These are phyloP conservation scores for Magnusiomyces suaveolens DNA, from an alignment of 1,139 yeast genomes.

Conservation along the genomic window DNA sequence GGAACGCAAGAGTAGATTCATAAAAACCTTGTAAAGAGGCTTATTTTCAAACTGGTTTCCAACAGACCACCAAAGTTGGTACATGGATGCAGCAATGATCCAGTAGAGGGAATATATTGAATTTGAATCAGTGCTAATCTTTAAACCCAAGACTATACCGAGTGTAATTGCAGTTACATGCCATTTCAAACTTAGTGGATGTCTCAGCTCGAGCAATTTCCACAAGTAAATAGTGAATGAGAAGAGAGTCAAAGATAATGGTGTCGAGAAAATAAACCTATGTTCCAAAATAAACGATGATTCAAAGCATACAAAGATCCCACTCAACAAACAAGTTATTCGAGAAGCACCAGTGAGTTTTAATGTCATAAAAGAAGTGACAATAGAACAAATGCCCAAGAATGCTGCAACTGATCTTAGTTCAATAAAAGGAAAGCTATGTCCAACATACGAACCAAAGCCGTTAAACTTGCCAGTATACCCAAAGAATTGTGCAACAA, in stretches of 20 bases:
- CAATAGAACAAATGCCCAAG: constrained; percentile 40
- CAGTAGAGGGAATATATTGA: constrained; percentile 48
- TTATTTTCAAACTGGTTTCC: constrained; percentile 43
- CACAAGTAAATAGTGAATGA: constrained; percentile 39
- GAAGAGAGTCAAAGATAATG: constrained; percentile 42
- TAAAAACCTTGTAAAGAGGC: constrained; percentile 32
- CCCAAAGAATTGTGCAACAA: constrained; percentile 36
- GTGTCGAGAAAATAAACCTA: constrained; percentile 42
- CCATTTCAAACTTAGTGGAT: constrained; percentile 41
- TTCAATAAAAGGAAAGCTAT: constrained; percentile 34
- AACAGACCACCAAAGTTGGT: constrained; percentile 46
- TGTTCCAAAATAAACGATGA: constrained; percentile 46
- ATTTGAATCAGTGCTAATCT: constrained; percentile 43
- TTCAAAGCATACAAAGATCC: constrained; percentile 43
- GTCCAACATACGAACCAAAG: constrained; percentile 29
- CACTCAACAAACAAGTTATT: constrained; percentile 38
- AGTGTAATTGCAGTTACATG: constrained; percentile 34
- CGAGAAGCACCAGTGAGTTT: constrained; percentile 41
- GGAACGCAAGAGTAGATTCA: constrained; percentile 25
- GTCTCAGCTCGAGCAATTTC: constrained; percentile 35
- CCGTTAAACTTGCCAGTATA: constrained; percentile 37
- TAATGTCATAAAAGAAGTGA: constrained; percentile 41
- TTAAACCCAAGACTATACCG: constrained; percentile 46
- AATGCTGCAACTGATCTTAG: constrained; percentile 49
- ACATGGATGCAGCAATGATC: constrained; percentile 37